Base-by-base conservation (phyloP, 257 asterid species). In the Solanum pennellii region DNA sequence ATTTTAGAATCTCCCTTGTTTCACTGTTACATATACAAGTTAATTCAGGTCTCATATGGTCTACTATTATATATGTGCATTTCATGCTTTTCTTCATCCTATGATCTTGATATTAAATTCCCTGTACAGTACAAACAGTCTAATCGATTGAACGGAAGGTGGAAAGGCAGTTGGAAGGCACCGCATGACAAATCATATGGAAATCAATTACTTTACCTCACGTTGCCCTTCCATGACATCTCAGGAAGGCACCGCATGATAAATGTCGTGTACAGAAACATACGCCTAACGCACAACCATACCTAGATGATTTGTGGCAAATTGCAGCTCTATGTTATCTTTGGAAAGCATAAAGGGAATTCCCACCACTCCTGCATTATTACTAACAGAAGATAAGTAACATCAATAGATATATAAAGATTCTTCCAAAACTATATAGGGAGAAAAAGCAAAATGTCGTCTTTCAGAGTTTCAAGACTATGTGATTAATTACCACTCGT, bases 291-390 rank as follows among this genome's bases (percentile, higher is more conserved):
- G 49, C 29, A 86, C 73, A 84, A 39, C 84, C 83, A 49, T 91
- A 95, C 99, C 99, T 88, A 95, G 87, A 89, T 95, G 90, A 86
- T 96, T 96, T 20, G 97, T 96, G 88, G 98, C 99, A 74, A 96
- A 96, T 90, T 96, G 97, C 83, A 93, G 82, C 90, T 96, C 99
- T 37, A 95, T 88, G 69, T 93, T 90, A 92, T 96, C 98, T 89
- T 92, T 88, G 52, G 98, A 92, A 68, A 96, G 95, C 91, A 33
- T 83, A 92, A 91, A 96, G 1, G 98, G 95, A 18, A 92, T 88
- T 21, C 90, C 93, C 98, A 96, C 91, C 27, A 94, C 56, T 79
- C 98, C 98, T 77, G 98, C 99, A 87, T 94, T 96, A 65, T 94
- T 96, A 86, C 99, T 96, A 90, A 87, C 27, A 76, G 82, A 9